These are phyloP conservation scores for Phytophthora parvispora DNA, from an alignment of 352 stramenopile genomes.

Conservation along the genomic window DNA sequence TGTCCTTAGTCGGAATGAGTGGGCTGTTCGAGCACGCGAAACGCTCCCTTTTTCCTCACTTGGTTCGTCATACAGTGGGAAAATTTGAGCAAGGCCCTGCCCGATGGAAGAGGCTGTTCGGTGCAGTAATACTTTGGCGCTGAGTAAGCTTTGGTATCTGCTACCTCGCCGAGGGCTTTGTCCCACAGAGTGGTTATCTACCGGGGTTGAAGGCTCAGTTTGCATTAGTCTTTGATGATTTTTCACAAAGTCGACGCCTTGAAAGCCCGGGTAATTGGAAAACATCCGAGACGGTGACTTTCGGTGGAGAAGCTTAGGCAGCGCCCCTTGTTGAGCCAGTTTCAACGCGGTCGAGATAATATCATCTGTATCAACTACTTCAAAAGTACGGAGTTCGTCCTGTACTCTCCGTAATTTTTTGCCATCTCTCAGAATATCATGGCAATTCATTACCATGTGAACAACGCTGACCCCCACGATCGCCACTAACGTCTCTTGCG, in stretches of 20 bases:
- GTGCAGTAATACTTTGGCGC: constrained; percentile 1
- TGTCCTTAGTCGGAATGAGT: not conserved
- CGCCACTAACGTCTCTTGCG: constrained; percentile 28
- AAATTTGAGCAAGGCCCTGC: not conserved
- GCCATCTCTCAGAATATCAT: constrained; percentile 7
- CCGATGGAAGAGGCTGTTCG: not conserved
- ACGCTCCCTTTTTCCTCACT: not conserved
- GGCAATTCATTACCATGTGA: constrained; percentile 32
- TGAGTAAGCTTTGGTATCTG: constrained; percentile 5
- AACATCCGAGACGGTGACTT: constrained; percentile 12
- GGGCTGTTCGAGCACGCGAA: not conserved
- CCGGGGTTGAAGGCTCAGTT: too few species aligned
- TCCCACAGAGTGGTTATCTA: too few species aligned
- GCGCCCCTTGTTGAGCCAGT: not conserved
- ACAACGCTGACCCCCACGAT: constrained; percentile 24
- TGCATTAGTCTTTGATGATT: not conserved
- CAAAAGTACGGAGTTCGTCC: not conserved
- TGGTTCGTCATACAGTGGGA: not conserved
- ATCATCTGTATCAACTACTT: not conserved
- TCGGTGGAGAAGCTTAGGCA: constrained; percentile 4
- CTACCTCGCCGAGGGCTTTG: not conserved
- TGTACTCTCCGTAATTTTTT: not conserved
- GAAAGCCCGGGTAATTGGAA: constrained; percentile 19
- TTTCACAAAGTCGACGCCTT: constrained; percentile 2
- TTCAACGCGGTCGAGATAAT: not conserved